Evolutionary conservation across 352 stramenopile species (phyloP), one percentile per base, ranked within the genome.

Genomic region (Phytophthora citrophthora): DNA sequence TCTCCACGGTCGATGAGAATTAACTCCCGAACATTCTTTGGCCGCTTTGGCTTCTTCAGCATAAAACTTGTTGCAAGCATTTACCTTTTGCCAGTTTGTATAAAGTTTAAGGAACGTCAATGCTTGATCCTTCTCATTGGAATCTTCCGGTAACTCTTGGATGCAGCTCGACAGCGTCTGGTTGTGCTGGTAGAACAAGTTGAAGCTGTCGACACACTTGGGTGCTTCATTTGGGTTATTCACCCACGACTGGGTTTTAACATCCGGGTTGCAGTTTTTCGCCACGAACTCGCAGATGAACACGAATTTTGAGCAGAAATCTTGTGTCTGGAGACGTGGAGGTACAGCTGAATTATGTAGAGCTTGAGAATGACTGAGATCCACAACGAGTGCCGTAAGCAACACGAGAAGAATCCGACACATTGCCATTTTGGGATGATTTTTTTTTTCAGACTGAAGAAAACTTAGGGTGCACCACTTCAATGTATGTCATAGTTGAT

Each of bases 21-120:
- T 74, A 1, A 51, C 47, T 18, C 74, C 73, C 0, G 76, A 74
- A 46, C 82, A 91, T 44, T 76, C 68, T 15, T 29, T 48, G 20
- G 77, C 79, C 3, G 82, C 79, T 53, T 74, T 77, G 40, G 66
- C 56, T 58, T 91, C 82, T 26, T 65, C 80, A 13, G 41, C 40
- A 59, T 87, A 74, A 69, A 91, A 91, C 6, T 77, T 16, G n/a
- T 64, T 61, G 51, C 79, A 91, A 24, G 64, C 68, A 43, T 78
- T 71, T 54, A 48, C 48, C 46, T 77, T 53, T 60, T 91, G 82
- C 77, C 77, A 91, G 10, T 29, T 7, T 4, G 49, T 67, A 66
- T 87, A 91, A 38, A 74, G 47, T 29, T 70, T 29, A 18, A 87
- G 46, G 48, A 88, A 91, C n/a, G 16, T 23, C 18, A 55, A 12